A percentile compares a stretch with the other conserved stretches of the same genome.
Evolutionary conservation across 1,139 yeast genomes (phyloP).

Genomic region (Neolecta irregularis): DNA sequence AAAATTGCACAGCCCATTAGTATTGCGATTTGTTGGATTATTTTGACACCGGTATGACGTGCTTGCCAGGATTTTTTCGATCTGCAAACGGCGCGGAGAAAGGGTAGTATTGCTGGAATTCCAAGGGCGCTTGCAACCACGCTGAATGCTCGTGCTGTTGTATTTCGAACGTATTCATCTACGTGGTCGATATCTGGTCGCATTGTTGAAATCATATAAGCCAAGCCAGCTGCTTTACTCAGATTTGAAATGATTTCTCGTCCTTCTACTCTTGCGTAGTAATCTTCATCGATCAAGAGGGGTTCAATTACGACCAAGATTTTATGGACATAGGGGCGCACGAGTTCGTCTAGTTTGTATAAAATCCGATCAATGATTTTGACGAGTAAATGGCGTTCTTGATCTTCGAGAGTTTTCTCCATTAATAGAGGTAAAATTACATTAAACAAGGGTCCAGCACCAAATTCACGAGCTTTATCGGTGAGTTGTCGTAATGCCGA

Average conservation of each 20-base stretch:
- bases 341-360: slow-evolving; percentile 44
- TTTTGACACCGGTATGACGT: slow-evolving; percentile 71
- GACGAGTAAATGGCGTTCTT: slow-evolving; percentile 67
- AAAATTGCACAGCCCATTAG: slow-evolving; percentile 58
- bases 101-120: slow-evolving; percentile 54
- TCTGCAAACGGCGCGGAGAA: slow-evolving; percentile 63
- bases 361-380: slow-evolving; percentile 60
- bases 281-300: slow-evolving; percentile 63
- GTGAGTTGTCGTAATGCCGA: slow-evolving; percentile 54
- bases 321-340: slow-evolving; percentile 61
- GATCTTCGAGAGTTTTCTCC: slow-evolving; percentile 62
- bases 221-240: slow-evolving; percentile 68
- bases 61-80: slow-evolving; percentile 76
- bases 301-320: slow-evolving; percentile 67
- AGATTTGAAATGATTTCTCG: slow-evolving; percentile 62
- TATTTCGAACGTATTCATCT: slow-evolving; percentile 69
- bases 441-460: slow-evolving; percentile 53
- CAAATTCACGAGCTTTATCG: slow-evolving; percentile 48
- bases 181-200: slow-evolving; percentile 70
- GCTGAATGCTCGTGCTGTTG: slow-evolving; percentile 68
- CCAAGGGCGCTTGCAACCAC: slow-evolving; percentile 76
- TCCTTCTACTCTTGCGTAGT: slow-evolving; percentile 58
- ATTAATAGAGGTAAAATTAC: slow-evolving; percentile 58
- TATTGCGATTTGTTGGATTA: slow-evolving; percentile 60
- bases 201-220: slow-evolving; percentile 58